phyloP scores from a whole-genome alignment of 306 rosid genomes.

The Quercus wislizeni region DNA sequence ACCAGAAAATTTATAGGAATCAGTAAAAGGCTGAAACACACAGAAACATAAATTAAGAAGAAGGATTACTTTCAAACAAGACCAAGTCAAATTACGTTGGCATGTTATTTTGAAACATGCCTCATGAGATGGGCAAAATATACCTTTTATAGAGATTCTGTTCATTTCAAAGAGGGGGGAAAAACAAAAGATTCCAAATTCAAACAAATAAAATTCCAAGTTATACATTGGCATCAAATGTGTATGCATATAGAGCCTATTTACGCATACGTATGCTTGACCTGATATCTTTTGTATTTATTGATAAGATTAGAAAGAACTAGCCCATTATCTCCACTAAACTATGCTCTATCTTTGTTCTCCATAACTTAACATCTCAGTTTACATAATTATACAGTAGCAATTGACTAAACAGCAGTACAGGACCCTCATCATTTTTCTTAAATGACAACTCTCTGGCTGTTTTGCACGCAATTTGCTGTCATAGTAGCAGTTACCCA shows the following conservation, averaged over 20 bases:
- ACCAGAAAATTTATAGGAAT: conserved; percentile 31
- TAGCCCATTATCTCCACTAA: background rate
- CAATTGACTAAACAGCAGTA: background rate
- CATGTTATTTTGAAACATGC: background rate
- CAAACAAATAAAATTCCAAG: no score
- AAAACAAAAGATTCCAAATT: no score
- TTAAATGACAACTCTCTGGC: background rate
- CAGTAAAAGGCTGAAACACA: conserved; percentile 11
- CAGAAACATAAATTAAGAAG: background rate
- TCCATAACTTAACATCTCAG: background rate
- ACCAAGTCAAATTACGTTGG: background rate
- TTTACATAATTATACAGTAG: background rate
- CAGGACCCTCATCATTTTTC: background rate
- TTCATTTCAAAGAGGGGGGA: no score
- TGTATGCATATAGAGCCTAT: no score
- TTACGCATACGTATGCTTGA: no score
- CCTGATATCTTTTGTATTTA: no score
- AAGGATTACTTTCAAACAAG: background rate
- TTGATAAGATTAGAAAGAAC: background rate
- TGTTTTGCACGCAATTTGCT: no score
- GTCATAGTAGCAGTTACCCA: no score
- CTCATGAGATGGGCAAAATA: background rate
- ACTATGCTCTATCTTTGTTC: background rate
- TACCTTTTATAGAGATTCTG: no score
- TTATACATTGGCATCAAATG: no score